Evolutionary conservation across 2,329 filamentous ascomycete species (phyloP).

Genomic region (Stenocarpella maydis): DNA sequence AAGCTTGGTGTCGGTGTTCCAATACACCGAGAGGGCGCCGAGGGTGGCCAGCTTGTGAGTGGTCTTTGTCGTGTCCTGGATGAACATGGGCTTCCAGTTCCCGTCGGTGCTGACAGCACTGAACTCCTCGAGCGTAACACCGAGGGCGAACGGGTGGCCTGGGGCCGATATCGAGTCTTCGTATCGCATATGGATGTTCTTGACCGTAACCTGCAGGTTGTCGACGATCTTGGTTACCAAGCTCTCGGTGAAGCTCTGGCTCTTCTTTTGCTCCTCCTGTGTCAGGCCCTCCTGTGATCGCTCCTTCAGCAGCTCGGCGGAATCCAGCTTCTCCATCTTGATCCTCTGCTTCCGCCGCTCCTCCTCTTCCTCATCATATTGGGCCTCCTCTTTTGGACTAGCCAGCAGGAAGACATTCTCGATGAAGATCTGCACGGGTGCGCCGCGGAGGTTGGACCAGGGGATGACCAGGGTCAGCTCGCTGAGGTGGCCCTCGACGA

Average conservation of each 20-base stretch:
- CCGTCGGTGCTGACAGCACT: slow-evolving; percentile 96
- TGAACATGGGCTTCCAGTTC: slow-evolving; percentile 95
- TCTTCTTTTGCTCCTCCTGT: slow-evolving; percentile 94
- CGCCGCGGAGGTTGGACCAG: slow-evolving; percentile 95
- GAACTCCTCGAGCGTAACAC: slow-evolving; percentile 92
- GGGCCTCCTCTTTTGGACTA: slow-evolving; percentile 92
- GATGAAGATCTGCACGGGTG: slow-evolving; percentile 93
- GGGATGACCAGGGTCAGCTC: slow-evolving; percentile 92
- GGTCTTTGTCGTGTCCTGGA: slow-evolving; percentile 81
- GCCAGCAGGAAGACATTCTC: slow-evolving; percentile 97
- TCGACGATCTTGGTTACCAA: slow-evolving; percentile 96
- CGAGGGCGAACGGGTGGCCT: slow-evolving; percentile 92
- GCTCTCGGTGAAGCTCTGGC: slow-evolving; percentile 96
- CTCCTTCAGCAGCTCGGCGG: slow-evolving; percentile 92
- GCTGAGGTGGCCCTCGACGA: slow-evolving; percentile 93
- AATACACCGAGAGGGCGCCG: slow-evolving; percentile 91
- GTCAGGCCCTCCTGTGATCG: slow-evolving; percentile 92
- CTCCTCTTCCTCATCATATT: slow-evolving; percentile 93
- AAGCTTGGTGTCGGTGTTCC: slow-evolving; percentile 92
- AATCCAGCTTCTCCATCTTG: slow-evolving; percentile 99
- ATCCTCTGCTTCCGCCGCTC: slow-evolving; percentile 84
- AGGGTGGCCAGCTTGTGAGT: slow-evolving; percentile 95
- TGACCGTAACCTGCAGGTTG: slow-evolving; percentile 96
- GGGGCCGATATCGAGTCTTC: slow-evolving; percentile 96
- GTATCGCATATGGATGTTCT: slow-evolving; percentile 98